These are phyloP conservation scores for Spiromastix sp. DNA, from an alignment of 2,329 filamentous ascomycete genomes.

Conservation along the genomic window DNA sequence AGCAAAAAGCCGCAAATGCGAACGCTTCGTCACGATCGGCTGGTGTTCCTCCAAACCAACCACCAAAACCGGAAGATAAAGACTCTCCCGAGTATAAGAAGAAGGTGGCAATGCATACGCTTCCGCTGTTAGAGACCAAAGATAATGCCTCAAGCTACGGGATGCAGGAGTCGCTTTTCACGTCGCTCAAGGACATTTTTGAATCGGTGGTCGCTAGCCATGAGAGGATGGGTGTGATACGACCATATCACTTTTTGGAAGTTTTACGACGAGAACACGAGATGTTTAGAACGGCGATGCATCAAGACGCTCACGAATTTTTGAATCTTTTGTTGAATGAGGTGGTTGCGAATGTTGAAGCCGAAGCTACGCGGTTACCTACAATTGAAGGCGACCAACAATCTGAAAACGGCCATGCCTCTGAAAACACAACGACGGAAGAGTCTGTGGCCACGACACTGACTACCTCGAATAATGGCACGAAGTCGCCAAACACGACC, in stretches of 20 bases:
- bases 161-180: constrained; percentile 93
- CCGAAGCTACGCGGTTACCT: constrained; percentile 52
- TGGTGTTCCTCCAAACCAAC: constrained; percentile 45
- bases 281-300: constrained; percentile 94
- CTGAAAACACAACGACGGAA: constrained; percentile 43
- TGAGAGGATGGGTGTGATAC: constrained; percentile 78
- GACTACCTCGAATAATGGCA: constrained; percentile 19
- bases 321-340: constrained; percentile 91
- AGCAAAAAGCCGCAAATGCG: constrained; percentile 30
- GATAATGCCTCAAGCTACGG: constrained; percentile 73
- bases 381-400: constrained; percentile 23
- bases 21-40: constrained; percentile 32
- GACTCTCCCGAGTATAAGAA: constrained; percentile 97
- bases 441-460: constrained; percentile 27
- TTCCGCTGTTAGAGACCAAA: constrained; percentile 77
- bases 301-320: constrained; percentile 97
- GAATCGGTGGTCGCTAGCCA: constrained; percentile 73
- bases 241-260: constrained; percentile 85
- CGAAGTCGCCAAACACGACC: constrained; percentile 54
- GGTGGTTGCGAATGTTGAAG: constrained; percentile 86
- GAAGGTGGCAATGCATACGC: constrained; percentile 80
- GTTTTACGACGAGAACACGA: constrained; percentile 91
- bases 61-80: constrained; percentile 74
- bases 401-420: constrained; percentile 32
- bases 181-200: constrained; percentile 91